Base-by-base conservation (phyloP, 352 stramenopile genomes). In the Phytophthora sp. region DNA sequence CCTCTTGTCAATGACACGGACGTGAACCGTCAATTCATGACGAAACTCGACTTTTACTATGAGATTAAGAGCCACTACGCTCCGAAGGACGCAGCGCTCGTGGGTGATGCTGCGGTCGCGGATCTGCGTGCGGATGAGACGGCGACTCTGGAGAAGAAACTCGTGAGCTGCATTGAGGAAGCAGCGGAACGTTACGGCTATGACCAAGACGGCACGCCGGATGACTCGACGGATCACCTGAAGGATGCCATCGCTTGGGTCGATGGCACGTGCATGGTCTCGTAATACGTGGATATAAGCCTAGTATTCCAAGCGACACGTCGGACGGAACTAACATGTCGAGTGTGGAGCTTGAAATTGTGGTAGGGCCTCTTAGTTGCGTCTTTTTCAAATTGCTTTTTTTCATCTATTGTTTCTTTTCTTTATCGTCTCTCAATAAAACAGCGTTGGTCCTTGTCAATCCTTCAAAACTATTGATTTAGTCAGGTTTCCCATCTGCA, bases 11-110 rank as follows among this genome's bases (percentile, higher is more conserved):
- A 63, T 29, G 63, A 69, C 45, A 57, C 55, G 20, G 35, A 62
- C 4, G 53, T 69, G 20, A 64, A 64, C 38, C 59, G 68, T 7
- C 60, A 63, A 52, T 73, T 78, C 63, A 84, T 82, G 73, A 80
- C 76, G 15, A 84, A 84, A 63, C 49, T 80, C 15, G 76, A 82
- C 44, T 82, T 84, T 46, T 84, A 80, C 69, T 80, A 76, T 52
- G 68, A 77, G 58, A 81, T 84, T 66, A 77, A 77, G 41, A 71
- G 77, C 51, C 67, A 75, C 42, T 80, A 73, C 52, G 26, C 57
- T 23, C 16, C 30, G 18, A 31, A 69, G 24, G 60, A 56, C 24
- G 56, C 51, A 0, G 26, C 71, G 6, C 23, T 74, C 21, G 47
- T 76, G 20, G 70, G 73, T 2, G 33, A 71, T 16, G 68, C 58